Evolutionary conservation across 1,139 yeast species (phyloP), one percentile per base, ranked within the genome.

Genomic region (Magnusiomyces ingens): DNA sequence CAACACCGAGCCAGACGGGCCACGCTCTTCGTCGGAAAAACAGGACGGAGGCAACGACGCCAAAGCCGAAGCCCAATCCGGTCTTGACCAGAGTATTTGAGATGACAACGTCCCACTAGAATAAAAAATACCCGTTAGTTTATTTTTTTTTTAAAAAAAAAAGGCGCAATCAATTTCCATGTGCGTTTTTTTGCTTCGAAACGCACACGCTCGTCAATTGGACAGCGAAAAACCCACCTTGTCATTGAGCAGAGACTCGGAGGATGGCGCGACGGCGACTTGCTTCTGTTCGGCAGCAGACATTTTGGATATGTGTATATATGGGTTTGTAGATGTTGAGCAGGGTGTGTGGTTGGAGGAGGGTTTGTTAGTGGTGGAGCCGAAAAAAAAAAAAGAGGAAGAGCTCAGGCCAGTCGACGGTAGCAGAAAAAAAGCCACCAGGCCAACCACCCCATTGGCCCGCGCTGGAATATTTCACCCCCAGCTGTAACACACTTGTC

Each of bases 51-150:
- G 95, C 86, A 56, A 91, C 79, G 48, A 94, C 96, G 72, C 99
- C 99, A 50, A 86, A 95, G 58, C 98, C 98, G 62, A 94, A 85
- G 53, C 99, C 99, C 61, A 94, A 79, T n/a, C 97, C 96, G 65
- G 97, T 85, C 74, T 93, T 93, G 64, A 94, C 95, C 63, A 94
- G 77, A 59, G 94, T 82, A 75, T 94, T 94, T 59, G 99, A 89
- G 66, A 94, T 78, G 54, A 91, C 97, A 60, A 91, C 89, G 70
- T 94, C 99, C 99, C 99, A 94, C 79, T 81, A 57, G 57, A 48
- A 38, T 36, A 22, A 48, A 36, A 22, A n/a, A 42, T 36, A n/a
- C 26, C 26, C n/a, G 5, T 4, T 4, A 22, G 32, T 38, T 44
- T 29, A 51, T 48, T 44, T 17, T 21, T 35, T 41, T n/a, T 15